Evolutionary conservation across 2,329 filamentous ascomycete genomes (phyloP).

Genomic region (Colletotrichum sidae): DNA sequence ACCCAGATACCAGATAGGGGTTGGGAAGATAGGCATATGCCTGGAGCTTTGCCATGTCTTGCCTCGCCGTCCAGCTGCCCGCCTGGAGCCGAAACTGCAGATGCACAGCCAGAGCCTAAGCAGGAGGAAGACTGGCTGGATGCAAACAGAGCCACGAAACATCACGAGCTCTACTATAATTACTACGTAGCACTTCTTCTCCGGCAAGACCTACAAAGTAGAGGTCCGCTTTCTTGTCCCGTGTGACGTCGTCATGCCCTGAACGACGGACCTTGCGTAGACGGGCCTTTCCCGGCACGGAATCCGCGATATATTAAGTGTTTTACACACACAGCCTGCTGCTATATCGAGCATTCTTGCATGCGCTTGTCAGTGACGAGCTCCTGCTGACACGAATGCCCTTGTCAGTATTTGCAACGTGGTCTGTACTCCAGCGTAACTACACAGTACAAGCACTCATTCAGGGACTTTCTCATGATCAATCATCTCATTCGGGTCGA

Average conservation of each 20-base stretch:
- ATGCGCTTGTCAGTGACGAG: neutral
- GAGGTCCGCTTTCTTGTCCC: constrained; percentile 1
- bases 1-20: constrained; percentile 26
- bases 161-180: neutral
- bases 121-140: too few relatives aligned
- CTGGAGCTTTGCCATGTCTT: neutral
- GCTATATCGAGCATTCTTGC: neutral
- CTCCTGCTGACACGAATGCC: neutral
- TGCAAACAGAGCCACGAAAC: neutral
- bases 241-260: constrained; percentile 26
- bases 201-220: too few relatives aligned
- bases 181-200: too few relatives aligned
- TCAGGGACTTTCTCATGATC: too few relatives aligned
- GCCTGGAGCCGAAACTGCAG: neutral
- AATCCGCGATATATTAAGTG: neutral
- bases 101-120: neutral
- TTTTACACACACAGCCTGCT: neutral
- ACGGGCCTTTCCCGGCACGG: constrained; percentile 14
- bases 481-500: neutral
- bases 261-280: constrained; percentile 18
- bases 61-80: neutral
- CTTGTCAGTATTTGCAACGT: neutral
- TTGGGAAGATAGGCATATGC: neutral
- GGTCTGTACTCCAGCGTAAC: neutral
- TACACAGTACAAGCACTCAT: too few relatives aligned